Evolutionary conservation across 805 yeast genomes (phyloP), one percentile per base, ranked within the genome.

Genomic region (Lachancea meyersii): DNA sequence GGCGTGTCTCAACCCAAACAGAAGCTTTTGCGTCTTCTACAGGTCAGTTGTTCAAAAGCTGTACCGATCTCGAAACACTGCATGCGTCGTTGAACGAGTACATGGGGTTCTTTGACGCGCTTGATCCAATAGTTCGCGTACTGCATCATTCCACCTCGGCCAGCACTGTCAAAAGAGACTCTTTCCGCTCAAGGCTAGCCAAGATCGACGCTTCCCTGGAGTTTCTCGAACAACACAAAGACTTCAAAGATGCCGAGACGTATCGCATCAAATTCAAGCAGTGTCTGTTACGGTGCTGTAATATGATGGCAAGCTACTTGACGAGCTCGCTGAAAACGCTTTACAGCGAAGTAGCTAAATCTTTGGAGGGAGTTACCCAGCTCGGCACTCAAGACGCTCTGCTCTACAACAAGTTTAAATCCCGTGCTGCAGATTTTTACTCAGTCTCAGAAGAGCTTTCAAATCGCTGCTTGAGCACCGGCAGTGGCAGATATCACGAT

Each of bases 221-320:
- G 2, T 89, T 86, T 57, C 70, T 80, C 4, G 68, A 71, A 7
- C 63, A 65, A 2, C 75, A 80, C 41, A 61, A 69, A 5, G 79
- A 79, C 44, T 82, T 83, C 54, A 79, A 76, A 55, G 95, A 88
- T 41, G 68, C 76, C 9, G 91, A 80, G 21, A 56, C 77, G 1
- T 87, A 85, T 58, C 73, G 72, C 37, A 76, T 79, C 48, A 74
- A 89, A 45, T 86, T 86, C 64, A 77, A 84, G 48, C 94, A 86
- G 53, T 86, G 96, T 54, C 71, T 87, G 73, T 79, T 89, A 1
- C 73, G 96, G 45, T 81, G 94, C 1, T 70, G 87, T 36, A 79
- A 93, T 0, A 67, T 91, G 46, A 76, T 87, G 13, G 74, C 82
- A 48, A 85, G 81, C 53, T 86, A 80, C 56, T 63, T 85, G 42